Base-by-base conservation (phyloP, 305 asterid genomes). In the Euphrasia arctica region DNA sequence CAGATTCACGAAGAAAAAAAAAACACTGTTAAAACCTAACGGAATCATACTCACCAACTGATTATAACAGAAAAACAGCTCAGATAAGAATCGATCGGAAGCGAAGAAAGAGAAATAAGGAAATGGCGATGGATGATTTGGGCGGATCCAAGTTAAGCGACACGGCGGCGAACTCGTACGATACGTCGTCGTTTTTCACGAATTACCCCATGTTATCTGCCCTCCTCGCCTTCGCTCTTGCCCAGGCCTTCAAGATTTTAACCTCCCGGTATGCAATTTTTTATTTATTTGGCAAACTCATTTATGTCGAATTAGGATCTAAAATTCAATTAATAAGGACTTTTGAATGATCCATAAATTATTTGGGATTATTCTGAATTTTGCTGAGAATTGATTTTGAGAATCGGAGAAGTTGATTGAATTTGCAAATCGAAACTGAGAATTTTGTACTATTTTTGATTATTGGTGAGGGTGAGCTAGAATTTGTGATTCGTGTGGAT, bases 211-310 rank as follows among this genome's bases (percentile, higher is more conserved):
- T 79, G 66, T 70, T 77, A 32, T 76, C 83, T 54, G 83, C 85
- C 58, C 52, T 82, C 56, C 47, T 82, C 49, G 80, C 79, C 50
- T 79, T 82, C 54, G 80, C 78, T 60, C 61, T 82, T 60, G 88
- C 88, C 18, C 88, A 82, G 79, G 64, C 69, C 25, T 18, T 71
- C 54, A 82, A 79, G 72, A 61, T 82, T 73, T n/a, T 82, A 22
- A 61, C 77, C 41, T 60, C 79, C 63, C 66, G 83, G 85, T 82
- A 74, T 59, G 57, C 22, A 41, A 4, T 2, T 65, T 48, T 48
- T 18, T 2, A 60, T 48, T 48, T 13, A 3, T 29, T 45, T 41
- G 2, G 15, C 29, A 12, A 9, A 32, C 7, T 12, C 48, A 18
- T 8, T 67, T 12, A 2, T 55, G 14, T 7, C 55, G 55, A 36